Conservation (phyloP, 257 asterid species). For the Verbascum thapsus region DNA sequence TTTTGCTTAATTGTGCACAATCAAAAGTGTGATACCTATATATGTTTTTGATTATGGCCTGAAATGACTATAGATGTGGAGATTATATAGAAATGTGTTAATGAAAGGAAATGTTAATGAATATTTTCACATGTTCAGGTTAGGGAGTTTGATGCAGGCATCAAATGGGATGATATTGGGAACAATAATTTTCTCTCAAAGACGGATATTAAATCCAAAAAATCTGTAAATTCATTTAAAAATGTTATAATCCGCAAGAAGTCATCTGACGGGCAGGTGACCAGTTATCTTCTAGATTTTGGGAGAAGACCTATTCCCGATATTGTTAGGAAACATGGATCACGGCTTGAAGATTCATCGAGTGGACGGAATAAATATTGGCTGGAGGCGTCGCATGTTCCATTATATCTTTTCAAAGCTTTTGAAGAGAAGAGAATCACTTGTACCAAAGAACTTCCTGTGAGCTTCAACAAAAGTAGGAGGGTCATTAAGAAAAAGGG, state of each 20-base stretch:
- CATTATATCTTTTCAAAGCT: slow-evolving; percentile 77
- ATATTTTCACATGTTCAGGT: slow-evolving; percentile 53
- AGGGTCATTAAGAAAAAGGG: slow-evolving; percentile 59
- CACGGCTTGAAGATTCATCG: slow-evolving; percentile 64
- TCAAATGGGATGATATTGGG: slow-evolving; percentile 82
- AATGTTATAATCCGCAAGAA: slow-evolving; percentile 76
- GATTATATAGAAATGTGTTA: slow-evolving; percentile 18
- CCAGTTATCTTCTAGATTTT: slow-evolving; percentile 87
- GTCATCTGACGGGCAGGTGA: slow-evolving; percentile 61
- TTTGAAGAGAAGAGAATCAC: slow-evolving; percentile 83
- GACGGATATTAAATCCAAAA: slow-evolving; percentile 63
- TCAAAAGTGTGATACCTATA: slow-evolving; percentile 1
- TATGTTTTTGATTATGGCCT: slow-evolving; percentile 6
- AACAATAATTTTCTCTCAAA: slow-evolving; percentile 44
- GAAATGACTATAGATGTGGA: slow-evolving; percentile 9
- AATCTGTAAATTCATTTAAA: slow-evolving; percentile 68
- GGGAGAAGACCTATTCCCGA: slow-evolving; percentile 94
- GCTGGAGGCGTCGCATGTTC: slow-evolving; percentile 86
- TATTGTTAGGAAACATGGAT: slow-evolving; percentile 68
- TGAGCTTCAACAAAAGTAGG: slow-evolving; percentile 34
- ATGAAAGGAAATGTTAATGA: slow-evolving; percentile 25
- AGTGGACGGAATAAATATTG: slow-evolving; percentile 76
- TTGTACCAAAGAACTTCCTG: slow-evolving; percentile 49
- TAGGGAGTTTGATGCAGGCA: slow-evolving; percentile 86
- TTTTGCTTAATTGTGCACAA: slow-evolving; percentile 12